Percentiles rank a stretch among this genome's conserved stretches.
Evolutionary conservation across 305 asterid species (phyloP).

Genomic region (Ajuga reptans): DNA sequence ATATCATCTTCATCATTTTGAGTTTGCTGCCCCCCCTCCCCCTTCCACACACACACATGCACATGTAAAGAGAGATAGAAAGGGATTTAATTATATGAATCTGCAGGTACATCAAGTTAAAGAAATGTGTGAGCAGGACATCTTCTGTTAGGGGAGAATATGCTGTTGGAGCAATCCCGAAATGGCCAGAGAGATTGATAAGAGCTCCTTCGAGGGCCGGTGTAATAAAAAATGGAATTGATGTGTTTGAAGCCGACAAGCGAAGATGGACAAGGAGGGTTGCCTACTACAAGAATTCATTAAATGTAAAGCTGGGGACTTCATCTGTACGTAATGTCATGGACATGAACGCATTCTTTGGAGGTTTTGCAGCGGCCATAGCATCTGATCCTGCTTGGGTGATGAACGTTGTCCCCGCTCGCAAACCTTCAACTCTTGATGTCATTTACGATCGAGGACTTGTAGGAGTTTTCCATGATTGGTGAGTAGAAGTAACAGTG

Average conservation of each 20-base stretch:
- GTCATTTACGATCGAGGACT: constrained; percentile 92
- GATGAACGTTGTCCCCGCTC: constrained; percentile 93
- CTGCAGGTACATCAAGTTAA: constrained; percentile 78
- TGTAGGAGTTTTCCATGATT: constrained; percentile 84
- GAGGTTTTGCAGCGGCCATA: constrained; percentile 90
- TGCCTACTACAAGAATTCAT: constrained; percentile 64
- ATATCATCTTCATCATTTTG: constrained; percentile 4
- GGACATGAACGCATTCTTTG: constrained; percentile 97
- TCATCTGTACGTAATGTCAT: constrained; percentile 76
- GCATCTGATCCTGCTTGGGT: constrained; percentile 88
- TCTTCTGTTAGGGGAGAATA: constrained; percentile 51
- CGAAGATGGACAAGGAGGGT: constrained; percentile 71
- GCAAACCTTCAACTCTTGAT: constrained; percentile 65
- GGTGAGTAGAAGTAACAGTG: constrained; percentile 45
- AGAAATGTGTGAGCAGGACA: constrained; percentile 69
- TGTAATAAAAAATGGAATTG: constrained; percentile 52
- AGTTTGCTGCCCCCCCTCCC: too few species aligned
- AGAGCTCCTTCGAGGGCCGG: constrained; percentile 70
- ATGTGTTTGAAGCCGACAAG: constrained; percentile 80
- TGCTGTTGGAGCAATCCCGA: constrained; percentile 70
- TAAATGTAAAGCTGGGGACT: constrained; percentile 72
- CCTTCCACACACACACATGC: too few species aligned
- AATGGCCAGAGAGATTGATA: constrained; percentile 76
- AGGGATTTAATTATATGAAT: constrained; percentile 13
- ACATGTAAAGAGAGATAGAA: background rate